These are phyloP conservation scores for Thalassia testudinum DNA, from an alignment of 116 monocot species.

Conservation along the genomic window DNA sequence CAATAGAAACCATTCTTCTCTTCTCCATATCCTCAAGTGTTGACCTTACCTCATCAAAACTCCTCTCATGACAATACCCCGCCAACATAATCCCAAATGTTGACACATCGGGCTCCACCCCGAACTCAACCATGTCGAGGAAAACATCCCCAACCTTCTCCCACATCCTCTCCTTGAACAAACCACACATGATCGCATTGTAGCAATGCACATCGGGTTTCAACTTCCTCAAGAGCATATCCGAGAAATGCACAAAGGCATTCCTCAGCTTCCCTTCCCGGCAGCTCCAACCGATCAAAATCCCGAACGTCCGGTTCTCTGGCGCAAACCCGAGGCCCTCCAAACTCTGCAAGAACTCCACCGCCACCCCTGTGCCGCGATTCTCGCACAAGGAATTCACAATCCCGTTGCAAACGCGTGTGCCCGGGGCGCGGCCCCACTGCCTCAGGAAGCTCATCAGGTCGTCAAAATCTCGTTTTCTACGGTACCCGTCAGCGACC, in stretches of 20 bases:
- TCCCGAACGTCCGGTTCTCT: slow-evolving; percentile 50
- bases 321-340: slow-evolving; percentile 39
- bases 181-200: slow-evolving; percentile 63
- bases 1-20: slow-evolving; percentile 15
- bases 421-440: slow-evolving; percentile 37
- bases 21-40: slow-evolving; percentile 33
- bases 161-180: slow-evolving; percentile 49
- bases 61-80: slow-evolving; percentile 59
- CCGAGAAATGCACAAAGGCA: slow-evolving; percentile 62
- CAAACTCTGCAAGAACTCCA: slow-evolving; percentile 35
- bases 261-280: slow-evolving; percentile 38
- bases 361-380: slow-evolving; percentile 34
- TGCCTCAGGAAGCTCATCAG: slow-evolving; percentile 48
- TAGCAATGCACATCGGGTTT: slow-evolving; percentile 37
- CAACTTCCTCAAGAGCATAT: slow-evolving; percentile 38
- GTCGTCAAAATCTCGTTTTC: slow-evolving; percentile 57
- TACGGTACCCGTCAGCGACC: slow-evolving; percentile 42
- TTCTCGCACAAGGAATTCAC: slow-evolving; percentile 35
- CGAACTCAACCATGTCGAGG: slow-evolving; percentile 55
- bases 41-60: slow-evolving; percentile 45
- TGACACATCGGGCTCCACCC: slow-evolving; percentile 18
- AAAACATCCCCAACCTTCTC: slow-evolving; percentile 38
- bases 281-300: slow-evolving; percentile 69
- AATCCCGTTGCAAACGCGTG: slow-evolving; percentile 44
- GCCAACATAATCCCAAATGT: slow-evolving; percentile 75